A percentile compares a stretch with the other conserved stretches of the same genome.
Conservation (phyloP, 371 early-diverging fungal species). For the Mortierella sp. region DNA sequence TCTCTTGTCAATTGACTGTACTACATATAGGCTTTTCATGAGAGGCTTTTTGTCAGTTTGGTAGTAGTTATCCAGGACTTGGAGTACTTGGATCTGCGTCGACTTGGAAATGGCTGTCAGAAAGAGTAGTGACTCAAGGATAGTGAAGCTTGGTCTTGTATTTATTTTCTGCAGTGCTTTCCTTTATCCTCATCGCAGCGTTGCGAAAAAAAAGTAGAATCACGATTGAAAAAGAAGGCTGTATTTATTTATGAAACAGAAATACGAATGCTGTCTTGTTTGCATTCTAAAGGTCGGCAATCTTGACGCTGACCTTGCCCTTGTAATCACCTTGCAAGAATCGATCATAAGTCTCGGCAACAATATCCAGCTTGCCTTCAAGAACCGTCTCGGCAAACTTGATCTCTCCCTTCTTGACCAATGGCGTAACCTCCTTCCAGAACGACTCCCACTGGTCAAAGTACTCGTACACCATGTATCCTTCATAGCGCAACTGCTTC, state of each 20-base stretch:
- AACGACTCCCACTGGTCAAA: slow-evolving; percentile 44
- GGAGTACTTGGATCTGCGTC: too few relatives aligned
- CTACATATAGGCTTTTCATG: too few relatives aligned
- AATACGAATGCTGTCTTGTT: background rate
- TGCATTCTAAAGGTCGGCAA: slow-evolving; percentile 30
- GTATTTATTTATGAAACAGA: background rate
- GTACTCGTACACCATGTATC: slow-evolving; percentile 22
- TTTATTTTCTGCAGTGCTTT: too few relatives aligned
- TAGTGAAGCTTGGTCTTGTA: too few relatives aligned
- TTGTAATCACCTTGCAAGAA: slow-evolving; percentile 74
- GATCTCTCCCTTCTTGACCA: slow-evolving; percentile 65
- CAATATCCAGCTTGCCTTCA: slow-evolving; percentile 65
- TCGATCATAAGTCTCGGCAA: slow-evolving; percentile 67
- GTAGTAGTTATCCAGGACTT: too few relatives aligned
- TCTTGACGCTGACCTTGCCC: slow-evolving; percentile 76
- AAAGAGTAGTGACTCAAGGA: too few relatives aligned
- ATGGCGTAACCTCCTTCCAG: slow-evolving; percentile 60
- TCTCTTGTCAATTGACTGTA: too few relatives aligned
- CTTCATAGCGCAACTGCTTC: slow-evolving; percentile 42
- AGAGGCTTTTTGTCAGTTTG: too few relatives aligned
- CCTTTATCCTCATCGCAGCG: too few relatives aligned
- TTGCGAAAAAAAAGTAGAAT: too few relatives aligned
- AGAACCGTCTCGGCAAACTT: slow-evolving; percentile 62
- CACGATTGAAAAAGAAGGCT: too few relatives aligned
- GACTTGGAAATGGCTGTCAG: too few relatives aligned